A percentile compares a stretch with the other conserved stretches of the same genome.
These are phyloP conservation scores for Diversispora eburnea DNA, from an alignment of 192 early-diverging fungal genomes.

Conservation along the genomic window DNA sequence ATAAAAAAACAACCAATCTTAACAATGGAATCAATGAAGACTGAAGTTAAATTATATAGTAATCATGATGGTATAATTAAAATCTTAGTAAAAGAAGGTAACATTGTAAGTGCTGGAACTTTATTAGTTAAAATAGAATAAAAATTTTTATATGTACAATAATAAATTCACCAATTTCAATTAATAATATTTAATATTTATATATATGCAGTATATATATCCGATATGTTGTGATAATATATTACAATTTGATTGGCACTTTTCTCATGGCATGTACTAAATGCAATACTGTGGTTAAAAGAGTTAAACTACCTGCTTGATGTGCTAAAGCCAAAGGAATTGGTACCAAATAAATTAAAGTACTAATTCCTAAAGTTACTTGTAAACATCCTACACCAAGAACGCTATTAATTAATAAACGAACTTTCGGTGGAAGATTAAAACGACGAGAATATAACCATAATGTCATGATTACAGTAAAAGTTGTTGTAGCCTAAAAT, in stretches of 20 bases:
- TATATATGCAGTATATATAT: no score
- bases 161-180: no score
- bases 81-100: conserved; percentile 74
- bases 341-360: conserved; percentile 91
- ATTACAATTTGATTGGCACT: conserved; percentile 39
- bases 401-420: conserved; percentile 68
- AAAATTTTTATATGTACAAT: not conserved
- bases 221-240: not conserved
- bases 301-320: conserved; percentile 86
- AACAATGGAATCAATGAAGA: conserved; percentile 67
- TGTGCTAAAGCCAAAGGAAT: conserved; percentile 90
- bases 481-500: conserved; percentile 74
- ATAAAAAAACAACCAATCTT: conserved; percentile 56
- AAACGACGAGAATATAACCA: conserved; percentile 73
- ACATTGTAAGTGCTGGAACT: conserved; percentile 59
- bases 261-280: conserved; percentile 66
- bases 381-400: conserved; percentile 73
- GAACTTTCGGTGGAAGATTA: conserved; percentile 63
- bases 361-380: conserved; percentile 87
- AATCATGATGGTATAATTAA: conserved; percentile 90
- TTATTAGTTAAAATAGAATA: conserved; percentile 49
- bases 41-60: conserved; percentile 69
- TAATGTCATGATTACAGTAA: conserved; percentile 64
- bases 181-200: no score
- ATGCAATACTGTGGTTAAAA: conserved; percentile 78